These are phyloP conservation scores for Citrullus amarus DNA, from an alignment of 306 rosid genomes.

Conservation along the genomic window DNA sequence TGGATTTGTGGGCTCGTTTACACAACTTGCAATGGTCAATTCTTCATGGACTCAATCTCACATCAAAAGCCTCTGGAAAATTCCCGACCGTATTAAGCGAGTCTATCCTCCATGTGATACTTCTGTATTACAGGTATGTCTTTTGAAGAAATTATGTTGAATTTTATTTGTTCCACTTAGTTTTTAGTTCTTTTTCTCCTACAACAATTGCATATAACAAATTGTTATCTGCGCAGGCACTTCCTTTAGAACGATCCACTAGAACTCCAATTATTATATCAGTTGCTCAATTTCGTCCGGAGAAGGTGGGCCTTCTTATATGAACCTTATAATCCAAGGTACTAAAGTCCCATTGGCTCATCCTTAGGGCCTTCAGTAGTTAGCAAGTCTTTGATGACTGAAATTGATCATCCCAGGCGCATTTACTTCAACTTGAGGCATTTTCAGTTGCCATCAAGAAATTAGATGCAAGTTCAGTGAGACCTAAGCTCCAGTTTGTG, in stretches of 20 bases:
- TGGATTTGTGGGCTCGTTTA: constrained; percentile 67
- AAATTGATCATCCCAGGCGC: constrained; percentile 49
- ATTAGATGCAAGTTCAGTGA: constrained; percentile 36
- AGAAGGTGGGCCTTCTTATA: constrained; percentile 64
- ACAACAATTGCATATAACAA: neutral
- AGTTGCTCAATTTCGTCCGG: constrained; percentile 96
- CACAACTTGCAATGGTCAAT: constrained; percentile 95
- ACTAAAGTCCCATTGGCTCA: constrained; percentile 26
- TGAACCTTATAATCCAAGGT: constrained; percentile 40
- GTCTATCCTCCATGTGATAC: constrained; percentile 97
- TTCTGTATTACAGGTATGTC: constrained; percentile 74
- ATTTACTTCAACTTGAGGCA: constrained; percentile 86
- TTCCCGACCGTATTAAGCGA: constrained; percentile 54
- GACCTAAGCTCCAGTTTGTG: constrained; percentile 79
- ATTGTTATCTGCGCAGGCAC: constrained; percentile 35
- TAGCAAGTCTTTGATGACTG: constrained; percentile 19
- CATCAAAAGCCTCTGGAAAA: constrained; percentile 68
- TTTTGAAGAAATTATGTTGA: neutral
- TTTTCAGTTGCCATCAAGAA: constrained; percentile 61
- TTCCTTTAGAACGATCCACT: constrained; percentile 66
- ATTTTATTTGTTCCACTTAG: neutral
- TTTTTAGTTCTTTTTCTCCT: neutral
- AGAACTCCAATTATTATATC: constrained; percentile 50
- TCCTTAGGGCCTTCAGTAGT: constrained; percentile 22
- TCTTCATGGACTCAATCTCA: constrained; percentile 93